Percentiles rank a stretch among this genome's conserved stretches.
phyloP scores from a whole-genome alignment of 192 early-diverging fungal genomes.

The Backusella psychrophila region DNA sequence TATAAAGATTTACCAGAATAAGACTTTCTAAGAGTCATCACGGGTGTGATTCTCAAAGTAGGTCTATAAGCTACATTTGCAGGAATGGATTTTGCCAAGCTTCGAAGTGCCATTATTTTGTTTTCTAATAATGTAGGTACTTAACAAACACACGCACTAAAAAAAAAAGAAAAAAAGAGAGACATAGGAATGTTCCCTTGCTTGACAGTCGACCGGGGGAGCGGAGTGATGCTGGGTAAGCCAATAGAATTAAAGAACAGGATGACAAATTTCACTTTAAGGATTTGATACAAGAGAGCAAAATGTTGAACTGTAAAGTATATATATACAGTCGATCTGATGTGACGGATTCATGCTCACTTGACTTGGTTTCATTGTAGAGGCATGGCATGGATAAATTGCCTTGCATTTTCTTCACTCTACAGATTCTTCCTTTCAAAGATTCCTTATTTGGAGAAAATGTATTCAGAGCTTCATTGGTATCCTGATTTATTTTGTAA shows the following conservation, averaged over 20 bases:
- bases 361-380: too few species aligned
- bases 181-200: not conserved
- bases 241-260: not conserved
- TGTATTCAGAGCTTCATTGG: too few species aligned
- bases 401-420: too few species aligned
- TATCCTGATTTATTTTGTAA: too few species aligned
- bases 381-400: too few species aligned
- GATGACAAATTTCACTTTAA: too few species aligned
- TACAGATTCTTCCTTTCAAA: too few species aligned
- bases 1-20: not conserved
- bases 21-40: conserved; percentile 1
- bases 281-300: too few species aligned
- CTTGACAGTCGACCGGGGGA: not conserved
- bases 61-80: not conserved
- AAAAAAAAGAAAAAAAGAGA: not conserved
- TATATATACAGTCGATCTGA: too few species aligned
- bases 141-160: not conserved
- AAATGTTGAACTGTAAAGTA: too few species aligned
- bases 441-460: too few species aligned
- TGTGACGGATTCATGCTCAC: too few species aligned
- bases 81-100: not conserved
- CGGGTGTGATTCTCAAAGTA: not conserved
- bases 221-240: not conserved
- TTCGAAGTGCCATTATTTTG: not conserved
- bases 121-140: not conserved